Percentiles rank a stretch among this genome's conserved stretches.
Conservation (phyloP, 2,329 filamentous ascomycete species). For the Pseudogymnoascus sp. region DNA sequence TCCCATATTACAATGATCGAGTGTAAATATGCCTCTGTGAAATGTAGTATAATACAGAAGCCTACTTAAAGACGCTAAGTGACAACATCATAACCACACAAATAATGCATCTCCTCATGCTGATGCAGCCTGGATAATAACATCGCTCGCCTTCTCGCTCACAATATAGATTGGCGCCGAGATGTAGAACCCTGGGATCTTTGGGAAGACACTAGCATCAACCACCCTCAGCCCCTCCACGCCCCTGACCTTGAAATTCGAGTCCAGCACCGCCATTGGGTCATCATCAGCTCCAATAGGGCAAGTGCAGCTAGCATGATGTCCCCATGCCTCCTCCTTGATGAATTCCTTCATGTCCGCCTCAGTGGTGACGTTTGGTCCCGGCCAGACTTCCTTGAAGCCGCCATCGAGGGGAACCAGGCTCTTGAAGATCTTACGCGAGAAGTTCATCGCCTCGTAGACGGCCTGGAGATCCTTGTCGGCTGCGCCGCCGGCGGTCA, state of each 20-base stretch:
- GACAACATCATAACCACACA: not conserved
- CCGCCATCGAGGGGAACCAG: slow-evolving; percentile 35
- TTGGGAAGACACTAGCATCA: slow-evolving; percentile 52
- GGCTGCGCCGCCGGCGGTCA: slow-evolving; percentile 10
- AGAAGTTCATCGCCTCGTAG: slow-evolving; percentile 14
- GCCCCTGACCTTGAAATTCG: slow-evolving; percentile 49
- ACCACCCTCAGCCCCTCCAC: slow-evolving; percentile 52
- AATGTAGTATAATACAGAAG: slow-evolving; percentile 2
- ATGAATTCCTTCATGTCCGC: slow-evolving; percentile 40
- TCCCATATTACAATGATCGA: not conserved
- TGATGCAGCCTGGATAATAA: slow-evolving; percentile 31
- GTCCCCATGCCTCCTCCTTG: slow-evolving; percentile 45
- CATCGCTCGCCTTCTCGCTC: slow-evolving; percentile 55
- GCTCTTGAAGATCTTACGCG: slow-evolving; percentile 31
- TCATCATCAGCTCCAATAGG: slow-evolving; percentile 49
- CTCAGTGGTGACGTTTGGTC: slow-evolving; percentile 33
- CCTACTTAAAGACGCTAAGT: not conserved
- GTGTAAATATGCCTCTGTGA: not conserved
- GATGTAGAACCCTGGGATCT: slow-evolving; percentile 45
- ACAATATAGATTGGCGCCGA: slow-evolving; percentile 48
- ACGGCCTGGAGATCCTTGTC: slow-evolving; percentile 13
- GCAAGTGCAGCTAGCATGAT: slow-evolving; percentile 50
- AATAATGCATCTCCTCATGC: not conserved
- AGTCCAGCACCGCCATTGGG: slow-evolving; percentile 48
- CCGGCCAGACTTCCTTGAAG: slow-evolving; percentile 39